phyloP scores from a whole-genome alignment of 768 basidiomycete species.

The Amanita pallidorosea region DNA sequence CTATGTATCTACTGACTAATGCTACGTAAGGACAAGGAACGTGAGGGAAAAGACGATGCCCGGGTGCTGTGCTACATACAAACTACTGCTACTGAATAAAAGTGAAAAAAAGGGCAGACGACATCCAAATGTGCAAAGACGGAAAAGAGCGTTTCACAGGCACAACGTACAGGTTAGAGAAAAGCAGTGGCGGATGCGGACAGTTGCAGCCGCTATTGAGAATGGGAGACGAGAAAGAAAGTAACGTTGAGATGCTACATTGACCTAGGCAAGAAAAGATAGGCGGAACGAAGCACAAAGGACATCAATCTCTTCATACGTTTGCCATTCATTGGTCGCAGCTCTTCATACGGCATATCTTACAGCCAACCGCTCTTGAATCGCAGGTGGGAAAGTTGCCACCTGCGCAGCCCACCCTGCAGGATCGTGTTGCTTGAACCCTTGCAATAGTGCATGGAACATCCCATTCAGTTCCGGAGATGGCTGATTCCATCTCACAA shows the following conservation, averaged over 20 bases:
- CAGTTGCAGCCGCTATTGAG: background rate
- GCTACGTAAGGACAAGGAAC: conserved; percentile 32
- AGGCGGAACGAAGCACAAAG: background rate
- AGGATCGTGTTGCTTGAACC: conserved; percentile 84
- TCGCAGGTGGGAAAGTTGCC: conserved; percentile 73
- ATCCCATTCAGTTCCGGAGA: conserved; percentile 86
- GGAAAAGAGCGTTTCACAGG: background rate
- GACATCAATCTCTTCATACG: conserved; percentile 3
- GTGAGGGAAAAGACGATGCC: conserved; percentile 8
- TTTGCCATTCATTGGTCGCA: background rate
- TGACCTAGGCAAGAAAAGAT: background rate
- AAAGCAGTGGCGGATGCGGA: background rate
- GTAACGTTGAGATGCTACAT: conserved; percentile 1
- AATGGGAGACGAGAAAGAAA: background rate
- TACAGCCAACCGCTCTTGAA: conserved; percentile 76
- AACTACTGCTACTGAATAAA: conserved; percentile 1
- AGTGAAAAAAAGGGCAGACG: background rate
- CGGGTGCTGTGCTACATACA: background rate
- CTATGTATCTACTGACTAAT: conserved; percentile 34
- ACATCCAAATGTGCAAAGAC: background rate
- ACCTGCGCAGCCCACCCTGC: conserved; percentile 82
- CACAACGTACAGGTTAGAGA: background rate
- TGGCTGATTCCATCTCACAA: conserved; percentile 90
- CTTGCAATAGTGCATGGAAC: conserved; percentile 84
- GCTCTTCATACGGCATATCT: conserved; percentile 71